Evolutionary conservation across 2,329 filamentous ascomycete genomes (phyloP).

Genomic region (Fusarium pseudocircinatum): DNA sequence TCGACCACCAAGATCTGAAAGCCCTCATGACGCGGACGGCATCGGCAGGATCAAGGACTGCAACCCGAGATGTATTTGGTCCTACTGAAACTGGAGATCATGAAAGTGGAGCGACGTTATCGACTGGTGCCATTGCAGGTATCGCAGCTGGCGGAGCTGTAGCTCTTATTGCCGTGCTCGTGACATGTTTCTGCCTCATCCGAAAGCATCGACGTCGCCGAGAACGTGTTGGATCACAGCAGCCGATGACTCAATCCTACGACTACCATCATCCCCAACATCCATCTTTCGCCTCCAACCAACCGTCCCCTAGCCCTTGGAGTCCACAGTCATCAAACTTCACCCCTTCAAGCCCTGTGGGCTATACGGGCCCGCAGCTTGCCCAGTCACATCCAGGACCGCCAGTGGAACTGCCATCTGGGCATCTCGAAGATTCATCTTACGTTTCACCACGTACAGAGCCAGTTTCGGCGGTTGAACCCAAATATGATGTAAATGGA

Average conservation of each 20-base stretch:
- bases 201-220: constrained; percentile 37
- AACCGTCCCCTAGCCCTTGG: constrained; percentile 40
- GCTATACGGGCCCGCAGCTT: constrained; percentile 27
- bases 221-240: constrained; percentile 31
- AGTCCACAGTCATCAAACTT: constrained; percentile 40
- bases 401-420: constrained; percentile 44
- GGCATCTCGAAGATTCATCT: constrained; percentile 14
- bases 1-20: constrained; percentile 60
- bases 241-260: constrained; percentile 39
- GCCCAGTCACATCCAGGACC: constrained; percentile 36
- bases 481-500: constrained; percentile 46
- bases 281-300: constrained; percentile 32
- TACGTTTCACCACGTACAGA: constrained; percentile 28
- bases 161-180: constrained; percentile 41
- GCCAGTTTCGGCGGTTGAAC: constrained; percentile 24
- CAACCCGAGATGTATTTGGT: constrained; percentile 57
- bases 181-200: constrained; percentile 46
- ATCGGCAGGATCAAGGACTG: constrained; percentile 55
- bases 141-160: constrained; percentile 53
- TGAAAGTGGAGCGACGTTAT: constrained; percentile 35
- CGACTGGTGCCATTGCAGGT: constrained; percentile 55
- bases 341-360: constrained; percentile 29
- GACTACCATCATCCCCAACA: constrained; percentile 39
- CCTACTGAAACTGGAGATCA: constrained; percentile 17
- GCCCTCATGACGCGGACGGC: constrained; percentile 64